A percentile compares a stretch with the other conserved stretches of the same genome.
These are phyloP conservation scores for Candida sonorensis DNA, from an alignment of 805 yeast species.

Conservation along the genomic window DNA sequence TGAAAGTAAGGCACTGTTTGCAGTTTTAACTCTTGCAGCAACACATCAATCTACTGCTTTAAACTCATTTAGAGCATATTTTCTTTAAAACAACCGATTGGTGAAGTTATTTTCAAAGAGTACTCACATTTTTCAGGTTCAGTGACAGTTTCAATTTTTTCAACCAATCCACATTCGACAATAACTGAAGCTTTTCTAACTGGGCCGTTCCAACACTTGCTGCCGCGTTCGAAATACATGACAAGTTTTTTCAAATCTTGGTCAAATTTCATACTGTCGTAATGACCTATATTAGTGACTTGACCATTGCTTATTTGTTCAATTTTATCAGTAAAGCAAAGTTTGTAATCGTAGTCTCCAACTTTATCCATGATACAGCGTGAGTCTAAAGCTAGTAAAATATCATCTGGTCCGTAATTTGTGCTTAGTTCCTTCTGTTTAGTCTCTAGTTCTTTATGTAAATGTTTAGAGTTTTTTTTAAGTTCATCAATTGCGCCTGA, in stretches of 20 bases:
- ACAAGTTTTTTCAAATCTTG: conserved; percentile 9
- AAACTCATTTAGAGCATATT: too few species aligned
- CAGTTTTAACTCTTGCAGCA: too few species aligned
- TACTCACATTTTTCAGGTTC: conserved; percentile 92
- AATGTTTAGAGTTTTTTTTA: conserved; percentile 16
- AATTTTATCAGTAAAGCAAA: conserved; percentile 51
- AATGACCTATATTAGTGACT: conserved; percentile 46
- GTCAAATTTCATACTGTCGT: conserved; percentile 9
- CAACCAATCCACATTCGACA: conserved; percentile 58
- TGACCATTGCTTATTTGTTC: conserved; percentile 46
- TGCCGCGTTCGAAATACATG: conserved; percentile 50
- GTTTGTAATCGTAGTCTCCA: conserved; percentile 66
- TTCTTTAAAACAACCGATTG: conserved; percentile 35
- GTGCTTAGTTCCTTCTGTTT: conserved; percentile 7
- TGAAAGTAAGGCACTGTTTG: too few species aligned
- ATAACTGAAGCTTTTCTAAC: conserved; percentile 59
- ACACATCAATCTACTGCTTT: too few species aligned
- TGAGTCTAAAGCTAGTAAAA: conserved; percentile 46
- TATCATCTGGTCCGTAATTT: conserved; percentile 56
- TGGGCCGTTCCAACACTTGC: conserved; percentile 94
- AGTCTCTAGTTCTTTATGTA: conserved; percentile 11
- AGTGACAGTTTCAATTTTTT: conserved; percentile 54
- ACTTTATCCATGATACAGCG: conserved; percentile 41
- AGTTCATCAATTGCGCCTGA: too few species aligned
- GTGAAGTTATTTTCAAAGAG: conserved; percentile 40